These are phyloP conservation scores for Dillenia turbinata DNA, from an alignment of 164 flowering plant species.

Conservation along the genomic window DNA sequence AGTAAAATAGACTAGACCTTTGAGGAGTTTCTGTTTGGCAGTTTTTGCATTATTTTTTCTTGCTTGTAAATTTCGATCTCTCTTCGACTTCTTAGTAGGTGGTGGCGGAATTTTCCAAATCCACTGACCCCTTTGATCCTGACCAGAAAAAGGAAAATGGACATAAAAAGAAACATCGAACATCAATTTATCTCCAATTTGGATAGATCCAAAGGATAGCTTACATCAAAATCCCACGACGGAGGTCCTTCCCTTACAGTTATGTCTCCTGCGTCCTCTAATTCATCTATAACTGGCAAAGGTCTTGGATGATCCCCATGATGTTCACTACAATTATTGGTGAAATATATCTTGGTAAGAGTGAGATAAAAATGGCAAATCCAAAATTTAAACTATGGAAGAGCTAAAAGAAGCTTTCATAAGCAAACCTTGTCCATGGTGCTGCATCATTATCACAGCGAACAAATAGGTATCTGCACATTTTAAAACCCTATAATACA, in stretches of 20 bases:
- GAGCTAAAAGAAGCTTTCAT: neutral
- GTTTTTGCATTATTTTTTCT: too few species aligned
- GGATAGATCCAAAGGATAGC: neutral
- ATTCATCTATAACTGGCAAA: neutral
- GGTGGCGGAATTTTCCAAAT: too few species aligned
- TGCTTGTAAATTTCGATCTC: too few species aligned
- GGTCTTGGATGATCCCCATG: conserved; percentile 30
- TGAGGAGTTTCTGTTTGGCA: too few species aligned
- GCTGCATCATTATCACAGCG: conserved; percentile 41
- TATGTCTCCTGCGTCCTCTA: conserved; percentile 7
- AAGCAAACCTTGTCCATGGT: conserved; percentile 36
- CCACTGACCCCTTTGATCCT: too few species aligned
- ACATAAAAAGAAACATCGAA: too few species aligned
- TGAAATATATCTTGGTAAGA: neutral
- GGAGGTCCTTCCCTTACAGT: conserved; percentile 26
- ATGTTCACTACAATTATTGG: conserved; percentile 21
- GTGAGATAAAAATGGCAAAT: neutral
- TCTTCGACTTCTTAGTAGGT: too few species aligned
- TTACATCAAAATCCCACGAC: conserved; percentile 36
- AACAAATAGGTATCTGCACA: conserved; percentile 38
- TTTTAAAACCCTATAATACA: conserved; percentile 21
- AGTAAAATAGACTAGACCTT: too few species aligned
- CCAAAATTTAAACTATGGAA: too few species aligned
- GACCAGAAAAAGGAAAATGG: too few species aligned
- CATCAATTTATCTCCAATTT: too few species aligned